These are phyloP conservation scores for Apiospora arundinis DNA, from an alignment of 2,329 filamentous ascomycete species.

Conservation along the genomic window DNA sequence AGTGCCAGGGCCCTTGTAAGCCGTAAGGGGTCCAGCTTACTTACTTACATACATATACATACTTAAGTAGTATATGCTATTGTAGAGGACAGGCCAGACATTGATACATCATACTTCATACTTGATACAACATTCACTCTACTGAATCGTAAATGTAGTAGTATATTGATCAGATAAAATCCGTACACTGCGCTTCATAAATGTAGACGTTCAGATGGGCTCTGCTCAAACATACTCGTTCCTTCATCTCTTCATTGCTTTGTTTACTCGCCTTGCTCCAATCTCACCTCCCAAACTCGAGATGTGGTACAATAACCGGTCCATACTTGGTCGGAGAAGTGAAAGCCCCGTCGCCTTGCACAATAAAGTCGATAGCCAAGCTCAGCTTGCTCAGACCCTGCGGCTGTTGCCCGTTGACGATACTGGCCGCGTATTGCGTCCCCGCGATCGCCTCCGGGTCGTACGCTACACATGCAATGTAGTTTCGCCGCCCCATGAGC, in stretches of 20 bases:
- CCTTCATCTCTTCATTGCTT: neutral
- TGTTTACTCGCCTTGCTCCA: neutral
- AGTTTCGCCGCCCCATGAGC: conserved; percentile 92
- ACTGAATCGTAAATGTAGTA: neutral
- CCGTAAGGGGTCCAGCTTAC: neutral
- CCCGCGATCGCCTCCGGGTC: conserved; percentile 76
- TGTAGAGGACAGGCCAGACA: too few relatives aligned
- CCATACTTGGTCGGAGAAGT: conserved; percentile 92
- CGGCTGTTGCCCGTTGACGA: conserved; percentile 42
- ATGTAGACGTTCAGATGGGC: neutral
- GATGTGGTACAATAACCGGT: conserved; percentile 89
- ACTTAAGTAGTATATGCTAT: too few relatives aligned
- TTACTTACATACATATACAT: neutral
- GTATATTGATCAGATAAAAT: neutral
- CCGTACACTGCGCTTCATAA: neutral
- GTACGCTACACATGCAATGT: conserved; percentile 91
- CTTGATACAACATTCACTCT: too few relatives aligned
- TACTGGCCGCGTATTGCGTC: conserved; percentile 40
- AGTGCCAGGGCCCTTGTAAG: neutral
- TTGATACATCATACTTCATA: too few relatives aligned
- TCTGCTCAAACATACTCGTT: neutral
- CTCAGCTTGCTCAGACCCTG: conserved; percentile 72
- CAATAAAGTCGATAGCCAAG: conserved; percentile 94
- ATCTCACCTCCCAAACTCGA: conserved; percentile 73
- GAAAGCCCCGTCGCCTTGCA: conserved; percentile 87